Evolutionary conservation across 2,329 filamentous ascomycete genomes (phyloP), one percentile per base, ranked within the genome.

Genomic region (Cadophora gregata): DNA sequence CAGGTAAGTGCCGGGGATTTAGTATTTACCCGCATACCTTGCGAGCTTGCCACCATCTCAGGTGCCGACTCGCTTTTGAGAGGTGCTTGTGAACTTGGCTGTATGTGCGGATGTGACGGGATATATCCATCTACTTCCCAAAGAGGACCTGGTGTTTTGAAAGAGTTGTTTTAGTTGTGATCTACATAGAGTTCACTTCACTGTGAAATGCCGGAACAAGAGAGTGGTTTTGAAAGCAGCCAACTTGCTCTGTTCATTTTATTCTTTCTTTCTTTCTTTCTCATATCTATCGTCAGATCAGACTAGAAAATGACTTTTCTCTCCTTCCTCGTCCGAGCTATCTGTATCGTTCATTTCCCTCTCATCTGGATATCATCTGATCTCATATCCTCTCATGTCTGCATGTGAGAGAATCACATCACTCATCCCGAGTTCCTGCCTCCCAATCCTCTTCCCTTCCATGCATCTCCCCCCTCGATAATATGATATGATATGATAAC

Each of bases 241-340:
- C 60, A 66, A 69, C 50, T 33, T 69, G 61, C 61, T 65, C 58
- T 67, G 59, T 64, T 55, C 64, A 45, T 58, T 19, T 6, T 16
- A 42, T 42, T 42, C 38, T 16, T 1, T 42, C 38, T 42, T 16
- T 42, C 38, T 42, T 16, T 62, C 42, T 63, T 55, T 67, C 31
- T 56, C 55, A 31, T 36, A 21, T 42, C 55, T 19, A 38, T 42
- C 55, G 19, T 53, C 55, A 19, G 14, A 24, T n/a, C 45, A 50
- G 24, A 48, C 38, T 19, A 50, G 12, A 53, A 48, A 12, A 53
- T 45, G 48, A 29, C 19, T 25, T 55, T 63, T 55, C 38, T 12
- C 51, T n/a, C 55, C 51, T 36, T 64, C 62, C 25, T 59, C 36
- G n/a, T n/a, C n/a, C n/a, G n/a, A n/a, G n/a, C n/a, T n/a, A n/a